Conservation (phyloP, 345 rosid species). For the Aurinia saxatilis region DNA sequence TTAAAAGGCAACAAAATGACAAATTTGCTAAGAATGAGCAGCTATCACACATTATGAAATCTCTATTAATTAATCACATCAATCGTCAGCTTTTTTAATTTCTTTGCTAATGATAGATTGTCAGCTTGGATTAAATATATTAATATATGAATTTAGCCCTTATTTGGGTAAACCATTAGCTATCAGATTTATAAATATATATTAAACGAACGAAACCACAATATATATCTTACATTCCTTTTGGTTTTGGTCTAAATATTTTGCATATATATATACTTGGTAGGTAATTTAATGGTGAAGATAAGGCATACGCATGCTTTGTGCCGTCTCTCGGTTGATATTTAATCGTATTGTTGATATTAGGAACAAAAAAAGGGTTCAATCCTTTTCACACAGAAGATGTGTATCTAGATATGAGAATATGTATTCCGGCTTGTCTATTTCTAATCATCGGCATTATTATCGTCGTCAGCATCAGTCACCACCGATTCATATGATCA, state of each 20-base stretch:
- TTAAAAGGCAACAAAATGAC: background rate
- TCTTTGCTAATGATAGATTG: background rate
- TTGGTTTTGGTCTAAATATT: background rate
- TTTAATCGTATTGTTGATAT: background rate
- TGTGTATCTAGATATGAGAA: background rate
- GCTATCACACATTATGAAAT: conserved; percentile 15
- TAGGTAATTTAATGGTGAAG: background rate
- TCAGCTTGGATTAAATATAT: background rate
- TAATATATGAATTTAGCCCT: background rate
- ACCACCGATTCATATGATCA: background rate
- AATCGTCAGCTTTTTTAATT: background rate
- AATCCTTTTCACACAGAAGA: conserved; percentile 7
- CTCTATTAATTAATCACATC: background rate
- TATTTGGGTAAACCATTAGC: background rate
- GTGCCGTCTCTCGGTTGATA: conserved; percentile 5
- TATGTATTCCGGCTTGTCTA: background rate
- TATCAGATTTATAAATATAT: background rate
- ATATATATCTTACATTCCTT: background rate
- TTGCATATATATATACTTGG: too few species aligned
- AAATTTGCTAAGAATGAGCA: background rate
- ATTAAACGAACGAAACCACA: background rate
- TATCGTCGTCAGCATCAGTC: background rate
- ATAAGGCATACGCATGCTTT: conserved; percentile 13
- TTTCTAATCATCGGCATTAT: background rate
- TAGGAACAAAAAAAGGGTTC: background rate